Base-by-base conservation (phyloP, 2,329 filamentous ascomycete genomes). In the Zymoseptoria passerinii region DNA sequence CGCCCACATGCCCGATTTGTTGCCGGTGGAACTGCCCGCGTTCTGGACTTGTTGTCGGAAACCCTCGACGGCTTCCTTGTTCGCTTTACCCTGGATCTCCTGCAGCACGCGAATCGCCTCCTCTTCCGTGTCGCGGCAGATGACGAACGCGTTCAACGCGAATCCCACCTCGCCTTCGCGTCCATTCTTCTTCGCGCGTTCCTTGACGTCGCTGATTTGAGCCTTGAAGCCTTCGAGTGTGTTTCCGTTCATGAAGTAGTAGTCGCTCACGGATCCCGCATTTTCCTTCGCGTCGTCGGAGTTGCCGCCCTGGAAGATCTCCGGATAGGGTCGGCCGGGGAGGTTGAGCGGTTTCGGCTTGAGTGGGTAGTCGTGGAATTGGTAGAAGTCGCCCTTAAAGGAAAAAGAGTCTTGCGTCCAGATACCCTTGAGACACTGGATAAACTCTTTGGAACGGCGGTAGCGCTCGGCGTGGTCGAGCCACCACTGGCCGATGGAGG, bases 221-320 rank as follows among this genome's bases (percentile, higher is more conserved):
- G 70, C 68, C 50, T 77, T 73, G 67, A 81, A 80, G 1, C 78
- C 78, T 54, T 80, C 78, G 8, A 81, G 73, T 1, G 79, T 78
- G 63, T 81, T 81, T n/a, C 79, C 78, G 63, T 81, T 81, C 78
- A 81, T 81, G 64, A 81, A 81, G 63, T 81, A 81, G 69, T 77
- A 80, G 58, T 81, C 78, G 2, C 72, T 75, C 2, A 77, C 78
- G 20, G 73, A 67, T 0, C 76, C 78, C 0, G 76, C 78, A 55
- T 81, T 81, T 28, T 77, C 74, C 6, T 78, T 71, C 0, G 79
- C 78, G 60, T 81, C 78, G 53, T 78, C 74, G 28, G 74, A 77
- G 65, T 81, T 81, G 2, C 79, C 79, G 9, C 79, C 78, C 64
- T 81, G 79, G 68, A 81, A 81, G 55, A 81, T 80, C 58, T 80